Percentiles rank a stretch among this genome's conserved stretches.
These are phyloP conservation scores for Pharus latifolius DNA, from an alignment of 176 grass and related monocot species.

Conservation along the genomic window DNA sequence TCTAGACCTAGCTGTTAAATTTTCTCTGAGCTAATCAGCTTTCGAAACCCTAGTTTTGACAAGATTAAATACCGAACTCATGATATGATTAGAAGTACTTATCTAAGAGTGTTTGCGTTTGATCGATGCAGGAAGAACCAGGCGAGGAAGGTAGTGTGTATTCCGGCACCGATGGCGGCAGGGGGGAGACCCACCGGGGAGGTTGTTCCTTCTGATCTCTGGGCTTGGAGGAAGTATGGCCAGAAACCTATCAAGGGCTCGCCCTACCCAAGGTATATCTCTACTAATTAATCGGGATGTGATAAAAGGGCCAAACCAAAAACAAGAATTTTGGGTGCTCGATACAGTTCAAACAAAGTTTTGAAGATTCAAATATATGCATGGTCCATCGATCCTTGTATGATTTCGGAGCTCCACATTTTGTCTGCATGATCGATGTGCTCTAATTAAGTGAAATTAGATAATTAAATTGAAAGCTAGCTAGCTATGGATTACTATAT, in stretches of 20 bases:
- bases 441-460: slow-evolving; percentile 7
- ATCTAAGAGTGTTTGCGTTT: background rate
- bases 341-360: too few species aligned
- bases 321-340: too few species aligned
- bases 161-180: slow-evolving; percentile 63
- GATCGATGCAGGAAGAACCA: slow-evolving; percentile 66
- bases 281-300: background rate
- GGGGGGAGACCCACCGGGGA: slow-evolving; percentile 53
- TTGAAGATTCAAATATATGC: too few species aligned
- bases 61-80: too few species aligned
- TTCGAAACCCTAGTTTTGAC: slow-evolving; percentile 49
- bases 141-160: slow-evolving; percentile 82
- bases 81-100: background rate
- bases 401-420: background rate
- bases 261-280: slow-evolving; percentile 74
- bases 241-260: slow-evolving; percentile 99
- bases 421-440: slow-evolving; percentile 13
- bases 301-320: too few species aligned
- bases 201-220: slow-evolving; percentile 88
- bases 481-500: background rate
- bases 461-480: slow-evolving; percentile 9
- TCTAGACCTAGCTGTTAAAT: slow-evolving; percentile 18
- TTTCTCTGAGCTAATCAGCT: slow-evolving; percentile 15
- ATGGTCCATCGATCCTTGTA: background rate
- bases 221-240: slow-evolving; percentile 99